Evolutionary conservation across 495 filamentous ascomycete genomes (phyloP).

Genomic region (Xylaria nigripes): DNA sequence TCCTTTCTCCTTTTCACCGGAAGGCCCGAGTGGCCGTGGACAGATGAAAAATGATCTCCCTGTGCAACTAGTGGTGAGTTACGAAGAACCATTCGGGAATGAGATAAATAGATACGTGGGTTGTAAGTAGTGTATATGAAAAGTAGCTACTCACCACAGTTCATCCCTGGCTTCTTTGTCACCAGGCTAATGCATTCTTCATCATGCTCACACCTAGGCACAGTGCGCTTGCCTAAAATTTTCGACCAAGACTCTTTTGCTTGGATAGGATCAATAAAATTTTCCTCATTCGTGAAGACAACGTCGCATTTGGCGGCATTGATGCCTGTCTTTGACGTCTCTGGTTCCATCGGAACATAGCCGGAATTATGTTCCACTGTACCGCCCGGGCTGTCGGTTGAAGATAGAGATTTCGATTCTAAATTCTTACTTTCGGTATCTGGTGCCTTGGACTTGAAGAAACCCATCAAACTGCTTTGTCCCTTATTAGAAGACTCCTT

Average conservation of each 20-base stretch:
- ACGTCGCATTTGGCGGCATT: neutral
- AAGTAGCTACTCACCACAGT: conserved; percentile 44
- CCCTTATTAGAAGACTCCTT: conserved; percentile 40
- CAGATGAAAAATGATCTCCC: conserved; percentile 87
- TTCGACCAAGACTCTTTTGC: conserved; percentile 81
- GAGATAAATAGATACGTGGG: neutral
- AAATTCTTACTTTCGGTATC: neutral
- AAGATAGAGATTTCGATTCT: neutral
- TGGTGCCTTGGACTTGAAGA: conserved; percentile 60
- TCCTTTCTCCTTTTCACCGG: conserved; percentile 69
- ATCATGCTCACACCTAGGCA: conserved; percentile 77
- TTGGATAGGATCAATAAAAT: conserved; percentile 58
- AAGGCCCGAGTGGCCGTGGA: conserved; percentile 69
- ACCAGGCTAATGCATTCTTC: conserved; percentile 75
- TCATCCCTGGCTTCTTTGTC: conserved; percentile 81
- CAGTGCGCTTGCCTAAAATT: conserved; percentile 65
- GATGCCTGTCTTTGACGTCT: neutral
- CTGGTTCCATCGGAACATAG: neutral
- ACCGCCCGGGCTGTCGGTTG: conserved; percentile 9
- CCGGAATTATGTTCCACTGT: conserved; percentile 10
- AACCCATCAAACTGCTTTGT: conserved; percentile 73
- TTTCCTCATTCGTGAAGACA: conserved; percentile 14
- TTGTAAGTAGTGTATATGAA: too few relatives aligned
- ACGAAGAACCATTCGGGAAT: neutral
- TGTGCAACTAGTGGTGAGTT: conserved; percentile 11